Percentiles rank a stretch among this genome's conserved stretches.
Conservation (phyloP, 345 rosid species). For the Pelargonium nanum region DNA sequence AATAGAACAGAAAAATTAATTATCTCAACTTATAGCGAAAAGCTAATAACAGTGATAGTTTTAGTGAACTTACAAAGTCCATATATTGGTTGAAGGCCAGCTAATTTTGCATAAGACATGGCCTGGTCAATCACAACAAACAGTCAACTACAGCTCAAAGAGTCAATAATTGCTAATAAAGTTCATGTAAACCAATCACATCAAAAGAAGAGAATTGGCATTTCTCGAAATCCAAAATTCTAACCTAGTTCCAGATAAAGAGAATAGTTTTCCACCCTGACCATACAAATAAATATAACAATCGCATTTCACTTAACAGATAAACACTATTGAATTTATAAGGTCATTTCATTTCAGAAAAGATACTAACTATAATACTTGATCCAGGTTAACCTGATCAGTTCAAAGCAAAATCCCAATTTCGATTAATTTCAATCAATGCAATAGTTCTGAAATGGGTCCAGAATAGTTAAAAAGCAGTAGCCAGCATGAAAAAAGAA, state of each 20-base stretch:
- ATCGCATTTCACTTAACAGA: too few species aligned
- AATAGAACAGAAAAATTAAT: too few species aligned
- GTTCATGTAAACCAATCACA: neutral
- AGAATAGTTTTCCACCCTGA: neutral
- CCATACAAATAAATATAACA: neutral
- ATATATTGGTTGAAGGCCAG: constrained; percentile 85
- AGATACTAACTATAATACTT: neutral
- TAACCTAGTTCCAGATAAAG: neutral
- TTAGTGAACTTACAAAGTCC: constrained; percentile 72
- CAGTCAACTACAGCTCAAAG: too few species aligned
- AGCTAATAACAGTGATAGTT: neutral
- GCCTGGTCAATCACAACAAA: constrained; percentile 58
- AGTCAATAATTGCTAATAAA: constrained; percentile 5
- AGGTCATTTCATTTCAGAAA: neutral
- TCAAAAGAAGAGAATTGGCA: neutral
- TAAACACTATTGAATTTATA: neutral
- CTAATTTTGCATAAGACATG: constrained; percentile 97
- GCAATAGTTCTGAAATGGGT: neutral
- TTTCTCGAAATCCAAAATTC: neutral
- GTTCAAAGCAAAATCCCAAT: neutral
- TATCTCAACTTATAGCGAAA: neutral
- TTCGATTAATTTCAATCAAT: neutral
- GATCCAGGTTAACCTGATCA: neutral
- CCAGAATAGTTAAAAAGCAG: neutral
- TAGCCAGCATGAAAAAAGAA: neutral